phyloP scores from a whole-genome alignment of 2,329 filamentous ascomycete genomes.

The Fusarium mangiferae region DNA sequence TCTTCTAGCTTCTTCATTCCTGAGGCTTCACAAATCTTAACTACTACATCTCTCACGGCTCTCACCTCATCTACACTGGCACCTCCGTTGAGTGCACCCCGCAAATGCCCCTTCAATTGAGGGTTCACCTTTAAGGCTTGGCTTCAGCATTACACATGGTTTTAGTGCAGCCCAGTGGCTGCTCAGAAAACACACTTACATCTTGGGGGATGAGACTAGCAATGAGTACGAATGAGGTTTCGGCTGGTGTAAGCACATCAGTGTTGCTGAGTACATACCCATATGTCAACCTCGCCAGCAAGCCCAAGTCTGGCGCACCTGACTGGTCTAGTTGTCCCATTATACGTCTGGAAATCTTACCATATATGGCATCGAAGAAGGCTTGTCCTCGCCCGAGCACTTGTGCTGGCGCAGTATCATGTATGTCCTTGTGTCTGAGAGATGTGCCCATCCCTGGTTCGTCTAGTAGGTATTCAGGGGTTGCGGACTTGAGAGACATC shows the following conservation, averaged over 20 bases:
- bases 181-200: constrained; percentile 19
- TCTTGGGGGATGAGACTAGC: constrained; percentile 44
- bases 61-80: constrained; percentile 42
- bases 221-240: constrained; percentile 43
- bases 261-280: constrained; percentile 43
- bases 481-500: constrained; percentile 35
- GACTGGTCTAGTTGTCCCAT: constrained; percentile 43
- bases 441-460: not conserved
- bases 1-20: constrained; percentile 36
- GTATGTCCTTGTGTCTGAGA: constrained; percentile 32
- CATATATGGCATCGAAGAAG: constrained; percentile 41
- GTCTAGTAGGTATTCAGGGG: constrained; percentile 40
- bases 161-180: not conserved
- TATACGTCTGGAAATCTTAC: constrained; percentile 40
- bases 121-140: constrained; percentile 37
- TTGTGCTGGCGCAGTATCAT: constrained; percentile 25
- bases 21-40: constrained; percentile 42
- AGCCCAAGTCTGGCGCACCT: constrained; percentile 39
- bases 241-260: constrained; percentile 36
- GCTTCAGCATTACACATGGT: not conserved
- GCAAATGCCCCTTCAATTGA: constrained; percentile 42
- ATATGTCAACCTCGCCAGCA: constrained; percentile 41
- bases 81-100: constrained; percentile 42
- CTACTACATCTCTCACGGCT: constrained; percentile 40
- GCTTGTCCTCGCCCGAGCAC: constrained; percentile 34